These are phyloP conservation scores for Crithidia sp. DNA, from an alignment of 208 protist species.

Conservation along the genomic window DNA sequence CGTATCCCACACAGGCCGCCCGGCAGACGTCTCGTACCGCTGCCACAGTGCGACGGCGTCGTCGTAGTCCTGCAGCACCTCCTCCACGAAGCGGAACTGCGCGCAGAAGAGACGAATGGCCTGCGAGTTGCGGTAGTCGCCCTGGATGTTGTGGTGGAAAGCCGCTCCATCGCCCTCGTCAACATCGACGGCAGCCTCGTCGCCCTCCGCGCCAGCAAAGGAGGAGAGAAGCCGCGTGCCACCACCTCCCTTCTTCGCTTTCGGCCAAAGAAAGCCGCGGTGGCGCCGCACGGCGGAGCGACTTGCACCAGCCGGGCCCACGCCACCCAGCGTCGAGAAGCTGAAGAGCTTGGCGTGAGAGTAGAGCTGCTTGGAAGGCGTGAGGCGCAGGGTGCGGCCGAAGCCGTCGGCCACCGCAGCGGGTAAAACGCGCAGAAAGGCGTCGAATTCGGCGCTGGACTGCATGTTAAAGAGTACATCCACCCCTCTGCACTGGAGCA, in stretches of 20 bases:
- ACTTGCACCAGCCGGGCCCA: not conserved
- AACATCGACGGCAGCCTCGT: slow-evolving; percentile 14
- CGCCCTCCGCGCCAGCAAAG: not conserved
- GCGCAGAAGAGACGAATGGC: slow-evolving; percentile 33
- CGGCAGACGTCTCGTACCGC: slow-evolving; percentile 1
- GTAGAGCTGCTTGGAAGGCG: slow-evolving; percentile 59
- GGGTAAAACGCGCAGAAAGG: slow-evolving; percentile 36
- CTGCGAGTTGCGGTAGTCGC: slow-evolving; percentile 18
- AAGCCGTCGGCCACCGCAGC: slow-evolving; percentile 21
- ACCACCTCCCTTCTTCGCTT: slow-evolving; percentile 4
- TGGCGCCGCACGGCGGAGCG: slow-evolving; percentile 8
- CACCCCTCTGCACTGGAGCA: slow-evolving; percentile 48
- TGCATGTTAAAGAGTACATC: slow-evolving; percentile 63
- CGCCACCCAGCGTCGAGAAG: slow-evolving; percentile 16
- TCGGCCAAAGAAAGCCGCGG: slow-evolving; percentile 11
- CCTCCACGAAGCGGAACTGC: slow-evolving; percentile 68
- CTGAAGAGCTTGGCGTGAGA: slow-evolving; percentile 42
- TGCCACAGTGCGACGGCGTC: slow-evolving; percentile 40
- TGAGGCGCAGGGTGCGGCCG: slow-evolving; percentile 31
- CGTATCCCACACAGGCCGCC: slow-evolving; percentile 18
- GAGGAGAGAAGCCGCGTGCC: slow-evolving; percentile 8
- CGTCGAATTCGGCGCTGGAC: slow-evolving; percentile 50
- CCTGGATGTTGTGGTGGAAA: slow-evolving; percentile 8
- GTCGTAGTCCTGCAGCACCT: slow-evolving; percentile 65
- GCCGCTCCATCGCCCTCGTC: slow-evolving; percentile 1